Base-by-base conservation (phyloP, 2,329 filamentous ascomycete genomes). In the Xylariaceae sp. region DNA sequence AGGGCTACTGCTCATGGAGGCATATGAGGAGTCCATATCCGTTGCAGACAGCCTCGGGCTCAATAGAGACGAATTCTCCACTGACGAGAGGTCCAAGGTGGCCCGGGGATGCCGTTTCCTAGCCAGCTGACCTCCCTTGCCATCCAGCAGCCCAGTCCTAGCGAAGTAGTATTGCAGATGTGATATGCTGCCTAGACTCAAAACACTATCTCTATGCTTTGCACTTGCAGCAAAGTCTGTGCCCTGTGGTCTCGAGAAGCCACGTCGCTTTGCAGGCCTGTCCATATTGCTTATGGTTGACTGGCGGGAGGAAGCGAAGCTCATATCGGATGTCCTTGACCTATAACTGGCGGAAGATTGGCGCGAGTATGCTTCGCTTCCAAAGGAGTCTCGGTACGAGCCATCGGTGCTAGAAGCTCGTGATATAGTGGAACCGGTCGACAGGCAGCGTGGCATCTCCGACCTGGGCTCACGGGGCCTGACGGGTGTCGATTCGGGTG, bases 141-240 rank as follows among this genome's bases (percentile, higher is more conserved):
- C 91, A 66, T 99, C 94, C 46, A 99, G 75, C 58, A 99, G 74
- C 6, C 94, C 94, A 1, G 94, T 99, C 54, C 94, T 81, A 34
- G 94, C 93, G 74, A 99, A 99, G 73, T 97, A 99, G 73, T 97
- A 96, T 71, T 99, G 94, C 66, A 99, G 77, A 74, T 99, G 94
- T 50, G 92, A 90, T 63, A 99, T 99, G 71, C 92, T 97, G 49
- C 94, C 94, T 56, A 99, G 74, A 66, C 90, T 96, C 83, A 97
- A 87, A 59, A 99, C 94, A 67, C 92, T 97, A 70, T 99, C 93
- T 57, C 94, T 82, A 46, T 90, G 90, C 66, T 85, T 86, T 43
- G 94, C 94, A 51, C 92, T 97, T 54, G 89, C 88, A 22, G 94
- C 90, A 69, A 97, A 99, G 64, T 91, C 83, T 47, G 89, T 95